Conservation (phyloP, 768 basidiomycete species). For the Pleurotus salmoneostramineus region DNA sequence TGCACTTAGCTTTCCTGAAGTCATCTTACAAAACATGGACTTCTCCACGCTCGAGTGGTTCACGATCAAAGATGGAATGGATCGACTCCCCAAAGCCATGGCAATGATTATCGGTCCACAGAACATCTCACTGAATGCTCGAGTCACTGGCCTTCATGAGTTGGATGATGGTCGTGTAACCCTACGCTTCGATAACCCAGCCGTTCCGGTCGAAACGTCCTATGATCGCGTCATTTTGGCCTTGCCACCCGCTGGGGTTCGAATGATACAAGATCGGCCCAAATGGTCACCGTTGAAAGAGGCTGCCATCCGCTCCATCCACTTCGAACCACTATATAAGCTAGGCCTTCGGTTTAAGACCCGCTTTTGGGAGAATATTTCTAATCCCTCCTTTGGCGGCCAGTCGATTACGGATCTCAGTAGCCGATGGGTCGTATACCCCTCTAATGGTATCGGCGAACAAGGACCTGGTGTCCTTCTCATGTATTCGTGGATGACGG, state of each 20-base stretch:
- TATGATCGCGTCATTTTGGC: conserved; percentile 3
- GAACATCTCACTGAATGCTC: conserved; percentile 3
- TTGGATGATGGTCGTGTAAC: neutral
- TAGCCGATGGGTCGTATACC: conserved; percentile 6
- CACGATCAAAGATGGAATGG: conserved; percentile 7
- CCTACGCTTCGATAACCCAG: neutral
- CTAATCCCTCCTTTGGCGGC: conserved; percentile 1
- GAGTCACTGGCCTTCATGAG: neutral
- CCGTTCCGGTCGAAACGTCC: neutral
- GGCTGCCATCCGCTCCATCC: conserved; percentile 1
- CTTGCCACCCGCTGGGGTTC: neutral
- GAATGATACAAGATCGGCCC: conserved; percentile 1
- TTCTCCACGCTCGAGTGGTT: conserved; percentile 6
- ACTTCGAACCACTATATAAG: conserved; percentile 1
- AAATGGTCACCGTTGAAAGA: neutral
- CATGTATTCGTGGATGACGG: conserved; percentile 20
- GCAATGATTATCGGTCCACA: neutral
- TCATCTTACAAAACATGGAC: conserved; percentile 2
- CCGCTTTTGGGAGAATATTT: conserved; percentile 1
- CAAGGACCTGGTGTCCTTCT: conserved; percentile 21
- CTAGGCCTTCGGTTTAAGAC: conserved; percentile 6
- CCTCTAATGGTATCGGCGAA: conserved; percentile 4
- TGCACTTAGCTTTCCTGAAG: conserved; percentile 1
- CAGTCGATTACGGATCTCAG: neutral
- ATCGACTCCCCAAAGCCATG: conserved; percentile 2